Evolutionary conservation across 1,284 basidiomycete species (phyloP), one percentile per base, ranked within the genome.

Genomic region (Neonothopanus nambi): DNA sequence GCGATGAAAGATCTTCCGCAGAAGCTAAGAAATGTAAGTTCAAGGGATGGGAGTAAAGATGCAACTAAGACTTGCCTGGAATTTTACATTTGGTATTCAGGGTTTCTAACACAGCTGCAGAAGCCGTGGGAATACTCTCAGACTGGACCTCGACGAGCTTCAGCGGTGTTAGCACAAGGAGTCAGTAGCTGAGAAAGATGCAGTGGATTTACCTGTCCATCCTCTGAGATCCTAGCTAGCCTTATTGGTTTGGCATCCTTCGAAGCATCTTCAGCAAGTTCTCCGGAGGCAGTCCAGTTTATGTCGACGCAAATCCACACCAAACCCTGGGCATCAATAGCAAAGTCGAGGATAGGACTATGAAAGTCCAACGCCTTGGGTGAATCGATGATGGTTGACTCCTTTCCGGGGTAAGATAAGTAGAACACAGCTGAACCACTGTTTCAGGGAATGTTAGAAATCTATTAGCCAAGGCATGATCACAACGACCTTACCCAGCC

Each of bases 361-460:
- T 68, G 71, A 52, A 89, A 74, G 61, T 85, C 78, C 37, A 82
- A 68, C 18, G 70, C 63, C 5, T 68, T 68, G 23, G 86, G 67
- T 3, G 63, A 59, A 1, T 65, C 51, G 4, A 67, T 62, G 11
- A 57, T 35, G 0, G 61, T 50, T 1, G 65, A 65, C 2, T 63
- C 63, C 38, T 65, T 58, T 55, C 77, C 77, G 21, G 66, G 59
- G 28, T 33, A 44, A 12, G 46, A 4, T 51, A 76, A 77, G 37
- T 66, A 73, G 63, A 91, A 91, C 5, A 92, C 59, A 0, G 89
- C 87, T 1, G 85, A 83, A 2, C 82, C 79, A 18, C 90, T 92
- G 62, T n/a, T 57, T 26, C 18, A 15, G 20, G n/a, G 21, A 21
- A 51, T 50, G 41, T 54, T 23, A 55, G 56, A 41, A 11, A 24